Evolutionary conservation across 441 rosid species (phyloP), one percentile per base, ranked within the genome.

Genomic region (Erodium texanum): DNA sequence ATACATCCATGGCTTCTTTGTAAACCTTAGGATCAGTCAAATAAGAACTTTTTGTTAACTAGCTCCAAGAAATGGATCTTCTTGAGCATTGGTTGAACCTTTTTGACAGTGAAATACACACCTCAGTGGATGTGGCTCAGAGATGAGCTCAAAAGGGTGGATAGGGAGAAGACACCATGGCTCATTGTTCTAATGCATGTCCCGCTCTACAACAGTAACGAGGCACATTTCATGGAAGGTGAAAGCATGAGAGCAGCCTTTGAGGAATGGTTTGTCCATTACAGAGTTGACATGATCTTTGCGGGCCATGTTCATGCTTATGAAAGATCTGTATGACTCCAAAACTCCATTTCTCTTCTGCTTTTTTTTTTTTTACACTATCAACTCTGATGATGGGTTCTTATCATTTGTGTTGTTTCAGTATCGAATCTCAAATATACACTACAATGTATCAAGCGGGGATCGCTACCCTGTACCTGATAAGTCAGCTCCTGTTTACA

Each of bases 321-420:
- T 74, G 93, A 88, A 77, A 82, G 90, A 88, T 88, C 90, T 64
- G 93, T 86, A n/a, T n/a, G n/a, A n/a, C n/a, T n/a, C n/a, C n/a
- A n/a, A n/a, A n/a, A n/a, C n/a, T n/a, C n/a, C n/a, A 23, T 56
- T 52, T 52, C 11, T 52, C 59, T 5, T 52, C 23, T 50, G 56
- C 36, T 32, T 4, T 50, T 3, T 52, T 52, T 52, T n/a, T 52
- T 52, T 5, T 52, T 52, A 52, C 58, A n/a, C 58, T 52, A 52
- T 52, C 58, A 20, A 52, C 58, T 52, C 20, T 27, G n/a, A n/a
- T n/a, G n/a, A n/a, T n/a, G n/a, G n/a, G n/a, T n/a, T n/a, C n/a
- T n/a, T n/a, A n/a, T n/a, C n/a, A n/a, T n/a, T n/a, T n/a, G n/a
- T n/a, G n/a, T n/a, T n/a, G 54, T 48, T 48, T 48, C 54, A 48